Base-by-base conservation (phyloP, 164 flowering plant genomes). In the Dillenia turbinata region DNA sequence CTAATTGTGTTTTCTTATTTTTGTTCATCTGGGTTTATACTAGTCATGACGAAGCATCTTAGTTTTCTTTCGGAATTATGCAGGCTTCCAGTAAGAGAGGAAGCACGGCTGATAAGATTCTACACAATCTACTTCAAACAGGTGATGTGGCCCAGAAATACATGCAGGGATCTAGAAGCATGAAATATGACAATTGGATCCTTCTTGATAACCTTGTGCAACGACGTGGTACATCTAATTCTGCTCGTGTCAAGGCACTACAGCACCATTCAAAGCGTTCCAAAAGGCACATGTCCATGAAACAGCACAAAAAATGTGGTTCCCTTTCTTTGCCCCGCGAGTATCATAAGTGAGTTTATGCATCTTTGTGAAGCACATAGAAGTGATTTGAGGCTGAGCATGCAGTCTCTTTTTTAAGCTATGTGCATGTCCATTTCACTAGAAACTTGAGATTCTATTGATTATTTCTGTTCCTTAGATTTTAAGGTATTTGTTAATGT, bases 61-160 rank as follows among this genome's bases (percentile, higher is more conserved):
- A n/a, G 15, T 5, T 24, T 66, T 24, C 49, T 43, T 45, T 9
- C 60, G 50, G 8, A 33, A 47, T 53, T 26, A 12, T 68, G 75
- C 80, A 87, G 96, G 52, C 67, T 46, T 72, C 84, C 56, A 61
- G 73, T 65, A 60, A 24, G 65, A 76, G 47, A 63, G 80, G 69
- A 40, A 74, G 62, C 54, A 63, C 50, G 13, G 79, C 77, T 16
- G 78, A 82, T 64, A 73, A 69, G 49, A 51, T 89, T 57, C 67
- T 85, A 52, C 87, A 87, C 58, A 83, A 82, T 51, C 85, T 88
- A 66, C 73, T 90, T 49, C 85, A 73, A 66, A 83, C 67, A 54
- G 97, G 98, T 10, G 97, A 93, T 73, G 62, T 80, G 19, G 88
- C 96, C 52, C 83, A 80, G 71, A 87, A 88, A 62, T 87, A 87